These are phyloP conservation scores for Sesbania bispinosa DNA, from an alignment of 306 rosid genomes.

Conservation along the genomic window DNA sequence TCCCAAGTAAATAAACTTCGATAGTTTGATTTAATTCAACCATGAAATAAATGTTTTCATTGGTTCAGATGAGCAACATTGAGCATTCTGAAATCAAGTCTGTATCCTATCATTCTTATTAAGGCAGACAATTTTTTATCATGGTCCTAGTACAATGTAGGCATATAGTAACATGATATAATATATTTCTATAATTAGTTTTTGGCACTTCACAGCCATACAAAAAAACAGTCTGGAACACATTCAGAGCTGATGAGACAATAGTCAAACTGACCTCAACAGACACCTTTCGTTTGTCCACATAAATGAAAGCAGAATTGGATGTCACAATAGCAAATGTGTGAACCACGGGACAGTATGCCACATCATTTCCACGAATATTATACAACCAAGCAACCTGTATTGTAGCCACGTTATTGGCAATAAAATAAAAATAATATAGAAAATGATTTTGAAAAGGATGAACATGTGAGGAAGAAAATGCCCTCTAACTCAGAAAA, in stretches of 20 bases:
- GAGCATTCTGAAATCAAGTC: neutral
- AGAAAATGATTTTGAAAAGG: conserved; percentile 9
- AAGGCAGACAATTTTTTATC: neutral
- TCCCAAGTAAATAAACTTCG: conserved; percentile 20
- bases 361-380: conserved; percentile 90
- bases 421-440: neutral
- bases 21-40: neutral
- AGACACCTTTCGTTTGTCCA: conserved; percentile 75
- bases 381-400: conserved; percentile 99
- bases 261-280: conserved; percentile 65
- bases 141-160: neutral
- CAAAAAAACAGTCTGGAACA: neutral
- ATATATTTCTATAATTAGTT: no score
- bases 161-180: no score
- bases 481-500: neutral
- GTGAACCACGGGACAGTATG: conserved; percentile 90
- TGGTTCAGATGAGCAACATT: neutral
- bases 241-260: conserved; percentile 22
- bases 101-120: neutral
- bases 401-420: conserved; percentile 15
- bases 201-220: no score
- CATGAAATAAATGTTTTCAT: conserved; percentile 7
- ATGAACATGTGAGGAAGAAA: conserved; percentile 5
- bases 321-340: conserved; percentile 80
- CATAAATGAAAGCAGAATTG: conserved; percentile 72